Evolutionary conservation across 2,329 filamentous ascomycete species (phyloP), one percentile per base, ranked within the genome.

Genomic region (Didymella pomorum): DNA sequence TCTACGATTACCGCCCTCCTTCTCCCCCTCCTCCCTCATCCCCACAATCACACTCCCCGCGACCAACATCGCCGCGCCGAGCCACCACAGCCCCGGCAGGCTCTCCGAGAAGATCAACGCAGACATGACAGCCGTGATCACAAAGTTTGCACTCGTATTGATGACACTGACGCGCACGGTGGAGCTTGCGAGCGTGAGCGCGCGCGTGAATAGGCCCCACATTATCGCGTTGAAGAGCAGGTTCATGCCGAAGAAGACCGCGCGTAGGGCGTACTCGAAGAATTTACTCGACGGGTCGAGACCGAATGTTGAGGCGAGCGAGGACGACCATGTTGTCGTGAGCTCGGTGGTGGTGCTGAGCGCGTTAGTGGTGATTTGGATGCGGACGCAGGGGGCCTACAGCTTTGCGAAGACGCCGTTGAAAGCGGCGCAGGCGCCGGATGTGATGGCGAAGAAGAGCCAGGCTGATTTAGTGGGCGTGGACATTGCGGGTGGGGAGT

Each of bases 351-450:
- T 89, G 58, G 86, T 88, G 59, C 84, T 87, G 61, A 9, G 18
- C 67, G 31, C 4, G 31, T 33, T 33, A 33, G 31, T 54, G 37
- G 49, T 29, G 37, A 29, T 54, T 25, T 62, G 20, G 21, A 58
- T 26, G 26, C 47, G 43, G 16, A 20, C 31, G 50, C 39, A 8
- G 21, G 12, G 26, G 39, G 82, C 86, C 70, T 79, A 91, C 89
- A 95, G 80, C 78, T 94, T 95, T 0, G 91, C 91, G 80, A 94
- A 93, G 5, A 91, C 88, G 58, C 91, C 91, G 68, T 95, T 95
- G 66, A 91, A 88, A 21, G 91, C 90, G 29, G 91, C 91, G 70
- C 90, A 93, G 52, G 85, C 87, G 61, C 91, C 91, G 71, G 89
- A 92, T 47, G 88, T 86, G 41, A 93, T 75, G 41, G 91, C 89